Conservation (phyloP, 2,329 filamentous ascomycete species). For the Canariomyces notabilis region DNA sequence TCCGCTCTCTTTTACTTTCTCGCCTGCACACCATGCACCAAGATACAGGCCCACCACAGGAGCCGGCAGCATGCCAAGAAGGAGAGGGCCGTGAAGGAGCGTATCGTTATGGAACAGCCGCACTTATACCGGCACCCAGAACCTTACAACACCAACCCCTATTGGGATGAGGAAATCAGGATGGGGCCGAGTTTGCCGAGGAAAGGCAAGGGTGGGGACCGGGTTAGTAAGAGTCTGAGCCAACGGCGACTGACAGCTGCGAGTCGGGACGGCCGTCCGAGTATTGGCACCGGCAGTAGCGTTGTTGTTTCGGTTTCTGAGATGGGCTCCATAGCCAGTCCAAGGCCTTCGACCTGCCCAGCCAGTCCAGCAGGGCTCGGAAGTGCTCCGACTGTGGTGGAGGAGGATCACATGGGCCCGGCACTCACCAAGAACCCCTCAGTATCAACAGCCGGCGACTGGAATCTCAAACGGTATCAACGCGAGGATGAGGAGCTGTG, state of each 20-base stretch:
- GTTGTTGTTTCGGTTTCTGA: constrained; percentile 31
- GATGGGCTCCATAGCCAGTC: constrained; percentile 20
- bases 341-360: constrained; percentile 27
- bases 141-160: constrained; percentile 80
- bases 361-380: constrained; percentile 27
- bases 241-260: constrained; percentile 56
- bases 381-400: constrained; percentile 42
- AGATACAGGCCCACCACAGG: constrained; percentile 64
- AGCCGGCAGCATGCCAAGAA: constrained; percentile 65
- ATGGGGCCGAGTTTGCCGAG: constrained; percentile 72
- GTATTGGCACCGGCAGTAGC: constrained; percentile 36
- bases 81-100: constrained; percentile 61
- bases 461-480: constrained; percentile 77
- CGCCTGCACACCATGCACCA: constrained; percentile 73
- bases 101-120: constrained; percentile 63
- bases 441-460: constrained; percentile 47
- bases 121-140: constrained; percentile 72
- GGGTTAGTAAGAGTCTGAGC: constrained; percentile 49
- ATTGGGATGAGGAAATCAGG: constrained; percentile 82
- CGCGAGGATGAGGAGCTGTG: constrained; percentile 84
- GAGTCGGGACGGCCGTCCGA: constrained; percentile 42
- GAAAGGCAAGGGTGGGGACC: constrained; percentile 43
- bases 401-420: constrained; percentile 42
- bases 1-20: constrained; percentile 74
- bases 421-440: constrained; percentile 34